These are phyloP conservation scores for Smallanthus sonchifolius DNA, from an alignment of 129 eudicot species.

Conservation along the genomic window DNA sequence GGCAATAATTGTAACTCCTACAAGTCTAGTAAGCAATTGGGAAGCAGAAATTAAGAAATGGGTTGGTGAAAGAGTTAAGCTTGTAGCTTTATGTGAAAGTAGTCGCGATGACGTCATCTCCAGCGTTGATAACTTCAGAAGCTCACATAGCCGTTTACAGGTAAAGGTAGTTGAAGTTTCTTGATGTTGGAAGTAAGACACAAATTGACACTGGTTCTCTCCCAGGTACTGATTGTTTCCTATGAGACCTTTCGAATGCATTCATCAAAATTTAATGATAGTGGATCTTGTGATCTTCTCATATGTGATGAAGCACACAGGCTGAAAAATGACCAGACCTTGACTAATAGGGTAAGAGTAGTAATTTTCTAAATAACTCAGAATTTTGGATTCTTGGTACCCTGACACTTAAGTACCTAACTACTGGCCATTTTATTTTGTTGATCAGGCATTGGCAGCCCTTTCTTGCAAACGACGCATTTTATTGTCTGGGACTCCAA, in stretches of 20 bases:
- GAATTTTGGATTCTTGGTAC: background rate
- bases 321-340: constrained; percentile 91
- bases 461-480: constrained; percentile 86
- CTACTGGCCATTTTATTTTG: background rate
- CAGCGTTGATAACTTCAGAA: constrained; percentile 70
- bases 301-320: constrained; percentile 99
- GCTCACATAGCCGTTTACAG: constrained; percentile 58
- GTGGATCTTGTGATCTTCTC: constrained; percentile 93
- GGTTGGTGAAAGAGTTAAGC: constrained; percentile 92
- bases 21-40: constrained; percentile 98
- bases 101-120: constrained; percentile 82
- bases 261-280: constrained; percentile 66
- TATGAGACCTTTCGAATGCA: constrained; percentile 98
- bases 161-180: constrained; percentile 33
- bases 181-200: constrained; percentile 13
- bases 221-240: constrained; percentile 90
- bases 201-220: constrained; percentile 24
- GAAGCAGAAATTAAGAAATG: constrained; percentile 96
- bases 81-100: constrained; percentile 97
- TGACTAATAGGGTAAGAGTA: constrained; percentile 81
- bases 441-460: constrained; percentile 86
- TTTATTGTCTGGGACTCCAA: constrained; percentile 91
- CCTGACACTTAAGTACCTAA: background rate
- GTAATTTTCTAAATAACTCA: background rate
- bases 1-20: constrained; percentile 96